These are phyloP conservation scores for Elsinoe necatrix DNA, from an alignment of 2,329 filamentous ascomycete species.

Conservation along the genomic window DNA sequence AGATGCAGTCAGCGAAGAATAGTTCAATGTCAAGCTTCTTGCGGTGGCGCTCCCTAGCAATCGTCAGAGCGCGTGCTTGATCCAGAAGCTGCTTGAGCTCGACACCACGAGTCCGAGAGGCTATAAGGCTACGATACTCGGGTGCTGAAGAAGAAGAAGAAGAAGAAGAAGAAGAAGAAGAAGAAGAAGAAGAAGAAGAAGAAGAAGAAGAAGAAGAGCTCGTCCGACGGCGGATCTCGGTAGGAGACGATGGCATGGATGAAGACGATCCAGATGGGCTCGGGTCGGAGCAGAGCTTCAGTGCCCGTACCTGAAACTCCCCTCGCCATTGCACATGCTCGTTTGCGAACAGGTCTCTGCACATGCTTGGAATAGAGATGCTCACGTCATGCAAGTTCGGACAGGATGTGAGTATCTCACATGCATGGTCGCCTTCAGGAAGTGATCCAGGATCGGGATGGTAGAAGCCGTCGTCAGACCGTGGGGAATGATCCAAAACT, in stretches of 20 bases:
- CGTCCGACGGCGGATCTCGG: neutral
- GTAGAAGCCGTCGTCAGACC: constrained; percentile 44
- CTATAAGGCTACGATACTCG: constrained; percentile 21
- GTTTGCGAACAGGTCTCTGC: constrained; percentile 39
- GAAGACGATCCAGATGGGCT: constrained; percentile 25
- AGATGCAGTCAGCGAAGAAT: constrained; percentile 46
- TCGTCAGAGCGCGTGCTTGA: constrained; percentile 36
- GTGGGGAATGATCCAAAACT: constrained; percentile 47
- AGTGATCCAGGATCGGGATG: constrained; percentile 41
- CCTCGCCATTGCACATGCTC: constrained; percentile 37
- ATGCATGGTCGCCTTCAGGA: constrained; percentile 39
- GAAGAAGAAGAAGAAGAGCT: neutral
- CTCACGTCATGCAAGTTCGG: constrained; percentile 42
- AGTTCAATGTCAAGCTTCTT: constrained; percentile 39
- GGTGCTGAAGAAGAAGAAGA: neutral
- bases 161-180: neutral
- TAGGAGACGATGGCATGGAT: constrained; percentile 21
- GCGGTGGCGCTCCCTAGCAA: constrained; percentile 30
- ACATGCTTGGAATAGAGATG: constrained; percentile 42
- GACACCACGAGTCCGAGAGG: constrained; percentile 15
- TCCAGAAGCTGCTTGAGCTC: constrained; percentile 35
- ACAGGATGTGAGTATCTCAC: constrained; percentile 39
- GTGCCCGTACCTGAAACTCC: constrained; percentile 43
- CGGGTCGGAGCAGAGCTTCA: constrained; percentile 36
- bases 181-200: neutral